These are phyloP conservation scores for Ophiostoma tasmaniense DNA, from an alignment of 2,329 filamentous ascomycete species.

Conservation along the genomic window DNA sequence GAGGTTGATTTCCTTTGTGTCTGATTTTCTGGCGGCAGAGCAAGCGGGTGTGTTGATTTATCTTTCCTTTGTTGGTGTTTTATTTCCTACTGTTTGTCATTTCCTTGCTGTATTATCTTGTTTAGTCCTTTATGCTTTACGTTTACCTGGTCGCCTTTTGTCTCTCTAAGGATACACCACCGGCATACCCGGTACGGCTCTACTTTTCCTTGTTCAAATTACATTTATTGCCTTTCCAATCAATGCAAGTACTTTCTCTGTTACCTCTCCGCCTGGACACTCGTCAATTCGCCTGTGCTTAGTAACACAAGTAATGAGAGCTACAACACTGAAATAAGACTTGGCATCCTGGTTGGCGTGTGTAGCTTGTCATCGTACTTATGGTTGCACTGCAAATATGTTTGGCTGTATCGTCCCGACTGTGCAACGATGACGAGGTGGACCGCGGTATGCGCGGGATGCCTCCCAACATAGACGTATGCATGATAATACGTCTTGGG, in stretches of 20 bases:
- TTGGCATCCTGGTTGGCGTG: background rate
- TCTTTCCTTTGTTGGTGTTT: background rate
- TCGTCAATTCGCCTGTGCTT: background rate
- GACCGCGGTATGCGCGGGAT: background rate
- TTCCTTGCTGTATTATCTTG: background rate
- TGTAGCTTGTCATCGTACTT: background rate
- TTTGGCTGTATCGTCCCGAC: background rate
- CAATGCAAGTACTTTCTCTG: background rate
- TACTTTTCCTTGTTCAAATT: background rate
- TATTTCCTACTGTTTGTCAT: background rate
- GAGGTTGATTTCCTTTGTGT: background rate
- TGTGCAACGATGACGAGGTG: background rate
- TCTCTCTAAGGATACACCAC: background rate
- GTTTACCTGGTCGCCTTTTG: background rate
- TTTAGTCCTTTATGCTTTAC: background rate
- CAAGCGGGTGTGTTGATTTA: constrained; percentile 14
- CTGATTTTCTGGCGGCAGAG: constrained; percentile 10
- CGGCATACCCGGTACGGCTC: background rate
- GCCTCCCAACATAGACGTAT: background rate
- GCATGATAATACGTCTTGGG: background rate
- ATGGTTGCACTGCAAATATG: background rate
- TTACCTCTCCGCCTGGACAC: background rate
- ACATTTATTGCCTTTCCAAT: background rate
- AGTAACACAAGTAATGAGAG: background rate
- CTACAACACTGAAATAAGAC: background rate